Percentiles rank a stretch among this genome's conserved stretches.
These are phyloP conservation scores for Neurospora sp. DNA, from an alignment of 495 filamentous ascomycete genomes.

Conservation along the genomic window DNA sequence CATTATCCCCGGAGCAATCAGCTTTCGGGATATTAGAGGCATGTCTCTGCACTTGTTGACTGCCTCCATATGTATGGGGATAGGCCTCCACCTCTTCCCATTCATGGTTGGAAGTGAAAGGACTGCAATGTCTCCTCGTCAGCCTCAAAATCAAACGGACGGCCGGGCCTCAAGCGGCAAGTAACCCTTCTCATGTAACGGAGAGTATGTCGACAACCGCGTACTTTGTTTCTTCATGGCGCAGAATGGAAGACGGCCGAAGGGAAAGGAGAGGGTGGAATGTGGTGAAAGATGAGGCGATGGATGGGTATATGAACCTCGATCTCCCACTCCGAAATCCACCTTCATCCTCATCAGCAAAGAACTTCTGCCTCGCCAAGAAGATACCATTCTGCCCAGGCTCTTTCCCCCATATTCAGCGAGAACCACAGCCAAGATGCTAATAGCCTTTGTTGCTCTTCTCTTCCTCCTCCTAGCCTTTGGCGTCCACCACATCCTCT, in stretches of 20 bases:
- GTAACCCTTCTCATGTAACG: not conserved
- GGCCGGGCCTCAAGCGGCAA: not conserved
- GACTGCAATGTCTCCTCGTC: not conserved
- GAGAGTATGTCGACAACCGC: not conserved
- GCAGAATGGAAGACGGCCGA: not conserved
- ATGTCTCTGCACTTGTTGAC: not conserved
- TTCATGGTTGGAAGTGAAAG: not conserved
- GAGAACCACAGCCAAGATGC: not conserved
- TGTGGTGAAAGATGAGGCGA: not conserved
- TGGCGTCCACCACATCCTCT: not conserved
- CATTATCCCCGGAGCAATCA: not conserved
- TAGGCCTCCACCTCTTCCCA: not conserved
- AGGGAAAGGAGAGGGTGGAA: not conserved
- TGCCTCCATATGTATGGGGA: not conserved
- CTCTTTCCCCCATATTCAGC: not conserved
- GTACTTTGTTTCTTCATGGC: not conserved
- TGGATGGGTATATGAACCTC: not conserved
- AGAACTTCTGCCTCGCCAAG: not conserved
- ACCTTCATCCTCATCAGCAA: not conserved
- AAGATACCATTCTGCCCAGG: not conserved
- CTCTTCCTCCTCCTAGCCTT: not conserved
- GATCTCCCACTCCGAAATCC: not conserved
- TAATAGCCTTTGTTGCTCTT: not conserved
- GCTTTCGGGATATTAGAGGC: not conserved
- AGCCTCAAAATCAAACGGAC: not conserved